Evolutionary conservation across 2,329 filamentous ascomycete species (phyloP), one percentile per base, ranked within the genome.

Genomic region (Xylaria polymorpha): DNA sequence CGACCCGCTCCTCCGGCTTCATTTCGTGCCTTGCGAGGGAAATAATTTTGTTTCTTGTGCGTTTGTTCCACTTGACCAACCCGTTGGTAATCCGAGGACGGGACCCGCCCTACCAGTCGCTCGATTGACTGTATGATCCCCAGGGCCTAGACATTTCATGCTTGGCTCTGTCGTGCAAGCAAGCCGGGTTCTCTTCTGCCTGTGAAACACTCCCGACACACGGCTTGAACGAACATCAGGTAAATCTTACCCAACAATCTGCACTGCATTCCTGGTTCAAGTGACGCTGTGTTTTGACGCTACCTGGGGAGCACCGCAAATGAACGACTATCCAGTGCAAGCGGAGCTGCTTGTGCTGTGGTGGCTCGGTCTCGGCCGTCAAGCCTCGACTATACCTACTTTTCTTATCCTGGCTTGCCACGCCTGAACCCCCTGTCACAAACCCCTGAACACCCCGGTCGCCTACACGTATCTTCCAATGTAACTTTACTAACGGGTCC

Each of bases 151-250:
- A 62, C 67, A 69, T 68, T 74, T 72, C 65, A 73, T 74, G 70
- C 74, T 72, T 68, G 67, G 64, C 72, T 65, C 56, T 68, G 61
- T 58, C 66, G 68, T 35, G 32, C 62, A 58, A 65, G 25, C 68
- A 37, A 69, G 53, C 72, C 69, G 51, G 70, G 72, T 72, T 64
- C 67, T 55, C 65, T 46, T 68, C 62, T 62, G 64, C 55, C 67
- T 72, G 68, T 78, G 77, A 77, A 78, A 77, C 77, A 71, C 67
- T 70, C 67, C 68, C 75, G 73, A 77, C 71, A 76, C 75, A 72
- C 32, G 67, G 65, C 66, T 60, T 60, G 51, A 29, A 70, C 50
- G 55, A 44, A 71, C 63, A 35, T 66, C 68, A 76, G 72, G 75
- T 77, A 75, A 51, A 70, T 65, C 53, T 65, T 55, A 41, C 64